Base-by-base conservation (phyloP, 371 early-diverging fungal genomes). In the Capillidium rhysosporum region DNA sequence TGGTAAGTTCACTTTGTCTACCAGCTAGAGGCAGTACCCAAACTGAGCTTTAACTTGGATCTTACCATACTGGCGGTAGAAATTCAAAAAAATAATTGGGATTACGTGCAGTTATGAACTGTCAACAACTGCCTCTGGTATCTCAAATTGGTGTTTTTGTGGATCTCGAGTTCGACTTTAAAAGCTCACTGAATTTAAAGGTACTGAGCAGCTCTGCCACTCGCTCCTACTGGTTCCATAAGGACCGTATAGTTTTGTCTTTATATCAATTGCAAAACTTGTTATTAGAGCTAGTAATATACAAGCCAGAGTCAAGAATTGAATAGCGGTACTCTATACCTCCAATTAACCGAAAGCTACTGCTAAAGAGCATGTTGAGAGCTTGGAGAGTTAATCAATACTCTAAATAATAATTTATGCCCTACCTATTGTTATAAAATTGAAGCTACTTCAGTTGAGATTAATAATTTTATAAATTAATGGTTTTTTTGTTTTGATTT, bases 81-180 rank as follows among this genome's bases (percentile, higher is more conserved):
- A 21, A 62, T 66, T 23, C 59, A 65, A 23, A 29, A 47, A 0
- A 39, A 58, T 23, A 38, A 46, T 18, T 20, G 29, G 39, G 45
- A 56, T 16, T 57, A 52, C 40, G 77, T 97, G 24, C 89, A 95
- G 65, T 67, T 97, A 39, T 97, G 94, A 93, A 72, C 84, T 0
- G 79, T 75, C 58, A 79, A 75, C 60, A 97, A 97, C 69, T 95
- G 94, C 64, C 76, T 94, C 63, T 97, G 91, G 46, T 21, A 25
- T 28, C n/a, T 40, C 58, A 20, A 62, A 55, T n/a, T 3, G 34
- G 34, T 34, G 12, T 4, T 12, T 34, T 7, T 34, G 12, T 4
- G 12, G 34, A 12, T 12, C 34, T 34, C 12, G 34, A 34, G 12
- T 12, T 46, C 23, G 24, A 41, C n/a, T 26, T 18, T 38, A n/a